These are phyloP conservation scores for Agaricus subrufescens DNA, from an alignment of 768 basidiomycete species.

Conservation along the genomic window DNA sequence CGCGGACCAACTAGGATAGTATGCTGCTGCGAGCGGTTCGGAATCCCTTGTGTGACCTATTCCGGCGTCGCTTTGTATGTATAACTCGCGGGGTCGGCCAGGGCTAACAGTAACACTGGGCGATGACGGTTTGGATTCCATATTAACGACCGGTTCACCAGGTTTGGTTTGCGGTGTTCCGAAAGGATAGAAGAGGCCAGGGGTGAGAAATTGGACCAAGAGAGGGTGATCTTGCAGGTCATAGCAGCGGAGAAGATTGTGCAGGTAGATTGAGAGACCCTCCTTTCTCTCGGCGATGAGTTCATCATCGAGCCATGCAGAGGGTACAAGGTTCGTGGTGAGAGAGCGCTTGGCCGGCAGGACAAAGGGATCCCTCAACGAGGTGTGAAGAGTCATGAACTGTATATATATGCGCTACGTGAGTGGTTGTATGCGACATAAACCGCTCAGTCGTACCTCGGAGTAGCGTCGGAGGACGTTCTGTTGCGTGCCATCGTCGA, in stretches of 20 bases:
- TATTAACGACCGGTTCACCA: slow-evolving; percentile 17
- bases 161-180: slow-evolving; percentile 35
- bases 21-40: slow-evolving; percentile 36
- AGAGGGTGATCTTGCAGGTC: slow-evolving; percentile 28
- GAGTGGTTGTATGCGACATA: background rate
- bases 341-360: slow-evolving; percentile 51
- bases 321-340: slow-evolving; percentile 42
- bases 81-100: background rate
- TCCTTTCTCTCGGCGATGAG: slow-evolving; percentile 49
- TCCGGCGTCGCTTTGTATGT: slow-evolving; percentile 9
- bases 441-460: slow-evolving; percentile 26
- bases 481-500: slow-evolving; percentile 25
- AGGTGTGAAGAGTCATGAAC: slow-evolving; percentile 34
- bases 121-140: background rate
- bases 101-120: background rate
- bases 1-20: slow-evolving; percentile 50
- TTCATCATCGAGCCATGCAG: slow-evolving; percentile 48
- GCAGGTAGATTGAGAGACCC: slow-evolving; percentile 39
- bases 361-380: slow-evolving; percentile 31
- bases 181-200: slow-evolving; percentile 32
- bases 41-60: slow-evolving; percentile 20
- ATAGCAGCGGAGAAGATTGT: slow-evolving; percentile 29
- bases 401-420: slow-evolving; percentile 7
- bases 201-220: slow-evolving; percentile 33
- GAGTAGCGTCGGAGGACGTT: slow-evolving; percentile 36